Base-by-base conservation (phyloP, 306 rosid species). In the Datisca glomerata region DNA sequence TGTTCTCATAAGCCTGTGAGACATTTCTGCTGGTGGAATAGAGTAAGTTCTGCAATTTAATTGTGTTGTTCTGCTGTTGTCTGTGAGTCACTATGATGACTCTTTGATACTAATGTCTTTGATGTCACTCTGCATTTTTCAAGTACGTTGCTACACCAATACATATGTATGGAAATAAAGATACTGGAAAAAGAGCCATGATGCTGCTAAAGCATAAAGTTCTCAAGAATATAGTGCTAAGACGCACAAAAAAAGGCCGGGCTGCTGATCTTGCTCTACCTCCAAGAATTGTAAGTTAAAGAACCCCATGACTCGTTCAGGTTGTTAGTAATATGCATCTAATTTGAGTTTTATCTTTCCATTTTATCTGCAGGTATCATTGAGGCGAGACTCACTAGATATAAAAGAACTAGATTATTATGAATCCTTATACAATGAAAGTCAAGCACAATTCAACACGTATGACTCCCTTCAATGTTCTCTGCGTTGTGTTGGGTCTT, bases 1-100 rank as follows among this genome's bases (percentile, higher is more conserved):
- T 89, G 95, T 68, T 54, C 43, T 24, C 97, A 89, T 61, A 77
- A 66, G 56, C 68, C 93, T 24, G 76, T 71, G 48, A 71, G 95
- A 31, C 97, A 89, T 62, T 89, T 83, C 62, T 80, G 95, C 59
- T 89, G 97, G 97, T 89, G 97, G 95, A 83, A 89, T 51, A 89
- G 77, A 59, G 97, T 83, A 65, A 68, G 79, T 72, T 50, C 37
- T 57, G 55, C 56, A 67, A 17, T 55, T 41, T 13, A 11, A 16
- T 6, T 39, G 12, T 24, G 10, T 52, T 18, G 11, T 25, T 17
- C 3, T 49, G n/a, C 41, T 15, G 40, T 38, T 32, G 22, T 27
- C 22, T 67, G n/a, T n/a, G n/a, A n/a, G n/a, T n/a, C n/a, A n/a
- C n/a, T n/a, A n/a, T n/a, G n/a, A n/a, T n/a, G n/a, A n/a, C n/a